Evolutionary conservation across 192 early-diverging fungal genomes (phyloP).

Genomic region (Coemansia sp.): DNA sequence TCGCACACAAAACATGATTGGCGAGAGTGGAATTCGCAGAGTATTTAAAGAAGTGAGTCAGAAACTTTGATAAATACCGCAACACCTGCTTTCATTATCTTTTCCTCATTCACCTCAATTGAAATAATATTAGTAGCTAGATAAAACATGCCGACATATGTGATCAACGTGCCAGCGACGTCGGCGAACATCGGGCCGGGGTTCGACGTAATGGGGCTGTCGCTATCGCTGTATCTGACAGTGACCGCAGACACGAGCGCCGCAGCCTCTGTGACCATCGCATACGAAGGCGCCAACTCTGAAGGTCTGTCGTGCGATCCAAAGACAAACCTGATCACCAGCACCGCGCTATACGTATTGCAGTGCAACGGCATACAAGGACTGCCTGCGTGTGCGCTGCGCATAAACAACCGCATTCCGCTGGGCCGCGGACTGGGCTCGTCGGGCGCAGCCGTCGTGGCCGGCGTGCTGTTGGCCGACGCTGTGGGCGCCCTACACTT

Average conservation of each 20-base stretch:
- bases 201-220: conserved; percentile 92
- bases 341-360: conserved; percentile 88
- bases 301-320: conserved; percentile 79
- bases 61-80: not conserved
- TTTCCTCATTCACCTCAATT: not conserved
- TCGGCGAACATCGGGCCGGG: conserved; percentile 99
- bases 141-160: conserved; percentile 19
- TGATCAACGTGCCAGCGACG: conserved; percentile 86
- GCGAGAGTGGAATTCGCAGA: not conserved
- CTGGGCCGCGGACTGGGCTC: conserved; percentile 96
- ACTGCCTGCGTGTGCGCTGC: conserved; percentile 69
- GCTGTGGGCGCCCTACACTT: conserved; percentile 68
- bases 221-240: conserved; percentile 83
- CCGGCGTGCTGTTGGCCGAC: conserved; percentile 84
- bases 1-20: too few relatives aligned
- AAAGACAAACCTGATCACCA: conserved; percentile 84
- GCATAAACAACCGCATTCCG: conserved; percentile 89
- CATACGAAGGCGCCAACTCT: conserved; percentile 49
- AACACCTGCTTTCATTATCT: not conserved
- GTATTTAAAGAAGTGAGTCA: not conserved
- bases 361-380: conserved; percentile 60
- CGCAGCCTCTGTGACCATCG: conserved; percentile 20
- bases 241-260: conserved; percentile 51
- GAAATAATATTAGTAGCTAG: not conserved
- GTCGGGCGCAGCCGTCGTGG: conserved; percentile 93